These are phyloP conservation scores for Boletus coffeatus DNA, from an alignment of 1,284 basidiomycete species.

Conservation along the genomic window DNA sequence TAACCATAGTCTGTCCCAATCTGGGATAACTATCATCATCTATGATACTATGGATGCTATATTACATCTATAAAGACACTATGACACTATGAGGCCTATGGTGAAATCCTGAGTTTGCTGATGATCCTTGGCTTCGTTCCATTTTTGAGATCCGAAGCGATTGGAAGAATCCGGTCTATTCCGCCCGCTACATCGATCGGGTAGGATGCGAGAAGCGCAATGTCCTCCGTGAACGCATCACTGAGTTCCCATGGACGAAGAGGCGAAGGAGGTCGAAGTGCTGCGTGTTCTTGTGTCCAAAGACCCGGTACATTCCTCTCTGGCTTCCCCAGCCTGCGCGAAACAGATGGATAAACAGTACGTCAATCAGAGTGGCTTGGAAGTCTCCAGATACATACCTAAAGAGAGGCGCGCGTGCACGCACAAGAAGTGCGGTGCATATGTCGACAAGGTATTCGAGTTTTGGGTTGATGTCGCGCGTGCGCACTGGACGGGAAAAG, in stretches of 20 bases:
- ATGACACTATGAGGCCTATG: too few species aligned
- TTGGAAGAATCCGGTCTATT: constrained; percentile 66
- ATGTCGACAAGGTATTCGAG: constrained; percentile 63
- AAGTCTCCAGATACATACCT: constrained; percentile 37
- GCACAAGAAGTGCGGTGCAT: constrained; percentile 61
- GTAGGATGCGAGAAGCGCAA: constrained; percentile 58
- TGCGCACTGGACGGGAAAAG: constrained; percentile 53
- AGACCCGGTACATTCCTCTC: constrained; percentile 41
- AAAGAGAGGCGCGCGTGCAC: constrained; percentile 47
- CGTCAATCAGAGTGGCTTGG: background rate
- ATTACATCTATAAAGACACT: too few species aligned
- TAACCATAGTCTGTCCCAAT: too few species aligned
- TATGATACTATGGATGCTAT: too few species aligned
- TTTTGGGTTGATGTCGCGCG: constrained; percentile 52
- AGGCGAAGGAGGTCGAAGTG: constrained; percentile 39
- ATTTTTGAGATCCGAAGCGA: constrained; percentile 54
- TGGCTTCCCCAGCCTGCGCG: constrained; percentile 48
- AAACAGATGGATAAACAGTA: background rate
- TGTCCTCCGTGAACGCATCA: constrained; percentile 62
- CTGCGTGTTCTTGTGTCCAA: constrained; percentile 47
- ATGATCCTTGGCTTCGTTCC: constrained; percentile 35
- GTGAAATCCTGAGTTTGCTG: too few species aligned
- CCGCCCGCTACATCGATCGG: constrained; percentile 60
- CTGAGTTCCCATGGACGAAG: constrained; percentile 50
- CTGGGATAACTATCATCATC: too few species aligned